These are phyloP conservation scores for Misopates orontium DNA, from an alignment of 257 asterid genomes.

Conservation along the genomic window DNA sequence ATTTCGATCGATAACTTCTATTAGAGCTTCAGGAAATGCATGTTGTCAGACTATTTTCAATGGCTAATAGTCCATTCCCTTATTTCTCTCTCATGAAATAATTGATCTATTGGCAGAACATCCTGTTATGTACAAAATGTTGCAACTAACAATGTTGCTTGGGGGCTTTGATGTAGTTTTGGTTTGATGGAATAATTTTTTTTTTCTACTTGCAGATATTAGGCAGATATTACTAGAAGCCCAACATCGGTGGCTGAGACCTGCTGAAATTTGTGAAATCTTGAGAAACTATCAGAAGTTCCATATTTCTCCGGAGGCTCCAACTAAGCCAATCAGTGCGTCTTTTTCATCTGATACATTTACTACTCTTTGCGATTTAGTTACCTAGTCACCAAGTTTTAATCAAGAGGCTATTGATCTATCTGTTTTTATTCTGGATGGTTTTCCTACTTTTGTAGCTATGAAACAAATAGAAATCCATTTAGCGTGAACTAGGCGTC, in stretches of 20 bases:
- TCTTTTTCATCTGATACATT: conserved; percentile 31
- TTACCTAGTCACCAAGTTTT: background rate
- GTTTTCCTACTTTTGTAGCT: conserved; percentile 4
- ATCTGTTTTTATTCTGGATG: conserved; percentile 15
- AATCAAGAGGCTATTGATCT: conserved; percentile 5
- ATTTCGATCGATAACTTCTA: background rate
- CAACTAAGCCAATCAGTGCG: conserved; percentile 86
- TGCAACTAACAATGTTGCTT: conserved; percentile 1
- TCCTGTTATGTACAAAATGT: conserved; percentile 15
- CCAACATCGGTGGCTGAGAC: conserved; percentile 90
- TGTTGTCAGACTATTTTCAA: background rate
- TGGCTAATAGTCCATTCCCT: background rate
- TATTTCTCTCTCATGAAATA: background rate
- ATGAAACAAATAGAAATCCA: background rate
- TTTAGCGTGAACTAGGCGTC: background rate
- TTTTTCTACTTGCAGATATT: conserved; percentile 59
- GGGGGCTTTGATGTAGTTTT: conserved; percentile 13
- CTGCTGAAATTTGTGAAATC: conserved; percentile 92
- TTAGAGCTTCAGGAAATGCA: conserved; percentile 1
- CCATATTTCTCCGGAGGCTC: conserved; percentile 78
- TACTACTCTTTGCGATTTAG: conserved; percentile 10
- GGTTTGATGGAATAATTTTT: conserved; percentile 14
- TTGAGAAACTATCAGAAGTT: conserved; percentile 67
- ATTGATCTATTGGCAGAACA: conserved; percentile 9
- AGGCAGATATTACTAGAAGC: conserved; percentile 76